Conservation (phyloP, 1,284 basidiomycete genomes). For the Boletus holoroseus region DNA sequence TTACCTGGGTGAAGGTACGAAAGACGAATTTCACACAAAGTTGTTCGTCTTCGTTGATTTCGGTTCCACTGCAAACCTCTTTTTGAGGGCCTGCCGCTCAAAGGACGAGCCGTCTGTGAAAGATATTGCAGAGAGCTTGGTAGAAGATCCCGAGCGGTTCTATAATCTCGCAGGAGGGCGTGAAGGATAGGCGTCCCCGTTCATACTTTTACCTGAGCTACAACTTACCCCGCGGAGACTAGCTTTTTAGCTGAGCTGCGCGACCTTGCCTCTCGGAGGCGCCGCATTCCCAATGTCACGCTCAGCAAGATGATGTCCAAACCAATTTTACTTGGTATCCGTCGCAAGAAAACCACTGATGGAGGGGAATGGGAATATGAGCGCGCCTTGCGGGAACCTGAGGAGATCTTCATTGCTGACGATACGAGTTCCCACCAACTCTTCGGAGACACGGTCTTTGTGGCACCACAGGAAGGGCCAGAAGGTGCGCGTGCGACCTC, state of each 20-base stretch:
- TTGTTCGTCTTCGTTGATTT: constrained; percentile 87
- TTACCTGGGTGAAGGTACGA: not conserved
- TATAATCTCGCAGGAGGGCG: constrained; percentile 1
- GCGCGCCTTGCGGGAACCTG: constrained; percentile 50
- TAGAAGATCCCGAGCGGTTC: constrained; percentile 9
- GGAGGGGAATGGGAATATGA: constrained; percentile 60
- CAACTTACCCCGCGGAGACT: no score
- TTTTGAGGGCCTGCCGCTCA: constrained; percentile 83
- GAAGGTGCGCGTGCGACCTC: constrained; percentile 60
- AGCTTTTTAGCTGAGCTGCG: constrained; percentile 9
- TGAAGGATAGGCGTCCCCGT: no score
- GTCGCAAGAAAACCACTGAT: constrained; percentile 39
- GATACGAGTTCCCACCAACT: constrained; percentile 67
- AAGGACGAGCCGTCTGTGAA: constrained; percentile 49
- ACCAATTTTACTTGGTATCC: constrained; percentile 65
- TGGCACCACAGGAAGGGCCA: constrained; percentile 54
- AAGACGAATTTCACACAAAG: constrained; percentile 52
- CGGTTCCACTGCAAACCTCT: constrained; percentile 71
- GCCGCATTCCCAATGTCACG: constrained; percentile 3
- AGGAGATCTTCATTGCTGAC: constrained; percentile 68
- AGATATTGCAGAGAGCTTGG: constrained; percentile 44
- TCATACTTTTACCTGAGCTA: no score
- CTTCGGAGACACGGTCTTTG: constrained; percentile 70
- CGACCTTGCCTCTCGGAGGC: not conserved
- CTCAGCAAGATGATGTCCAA: constrained; percentile 56